Base-by-base conservation (phyloP, 768 basidiomycete genomes). In the Phanerochaete carnosa region DNA sequence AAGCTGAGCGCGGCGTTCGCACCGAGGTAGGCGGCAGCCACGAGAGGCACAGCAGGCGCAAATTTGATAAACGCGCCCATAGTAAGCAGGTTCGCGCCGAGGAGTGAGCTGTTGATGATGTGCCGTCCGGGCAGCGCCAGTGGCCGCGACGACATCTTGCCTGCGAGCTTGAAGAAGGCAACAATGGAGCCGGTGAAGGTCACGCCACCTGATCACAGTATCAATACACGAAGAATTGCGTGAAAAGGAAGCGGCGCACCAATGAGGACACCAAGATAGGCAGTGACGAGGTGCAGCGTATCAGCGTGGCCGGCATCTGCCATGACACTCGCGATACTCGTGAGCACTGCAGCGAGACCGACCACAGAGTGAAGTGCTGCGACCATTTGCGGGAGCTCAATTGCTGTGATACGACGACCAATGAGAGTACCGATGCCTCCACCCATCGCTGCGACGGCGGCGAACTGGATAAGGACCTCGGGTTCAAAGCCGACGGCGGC, bases 111-210 rank as follows among this genome's bases (percentile, higher is more conserved):
- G 69, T 95, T 95, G 65, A 93, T 77, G 9, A 93, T 62, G 67
- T 95, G 93, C 65, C 89, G 86, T 45, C 83, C 92, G 3, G 92
- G 92, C 46, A 95, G 77, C 25, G 78, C 75, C 23, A 93, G 73
- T 0, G 93, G 87, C 63, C 80, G 84, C 45, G 89, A 90, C 4
- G 88, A 79, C 84, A 94, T 91, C 59, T 82, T 84, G 8, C 89
- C 92, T 6, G 92, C 90, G 37, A 95, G 79, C 70, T 95, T 95
- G 49, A 95, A 73, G 81, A 93, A 95, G 3, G 93, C 93, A 16
- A 95, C 89, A 45, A 95, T 85, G 1, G 92, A 94, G 28, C 92
- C 92, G 3, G 93, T 94, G 68, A 95, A 95, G 0, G 93, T 94
- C 55, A 95, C 79, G 60, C 93, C 93, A 74, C 87, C 84, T 82